These are phyloP conservation scores for Sarocladium oryzae DNA, from an alignment of 2,329 filamentous ascomycete species.

Conservation along the genomic window DNA sequence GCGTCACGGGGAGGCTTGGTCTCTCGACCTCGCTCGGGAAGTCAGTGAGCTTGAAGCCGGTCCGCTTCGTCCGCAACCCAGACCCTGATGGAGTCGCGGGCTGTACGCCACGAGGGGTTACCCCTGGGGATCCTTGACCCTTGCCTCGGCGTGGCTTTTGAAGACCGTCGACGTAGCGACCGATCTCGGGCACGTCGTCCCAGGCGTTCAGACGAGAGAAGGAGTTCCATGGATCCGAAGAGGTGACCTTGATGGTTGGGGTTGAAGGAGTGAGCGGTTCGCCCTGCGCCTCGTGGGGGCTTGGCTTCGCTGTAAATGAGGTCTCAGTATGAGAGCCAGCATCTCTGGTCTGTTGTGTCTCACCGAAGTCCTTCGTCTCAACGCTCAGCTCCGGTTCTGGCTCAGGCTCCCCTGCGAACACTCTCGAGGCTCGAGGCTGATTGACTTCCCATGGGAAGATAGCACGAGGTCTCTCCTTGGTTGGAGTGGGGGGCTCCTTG, in stretches of 20 bases:
- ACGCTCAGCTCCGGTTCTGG: constrained; percentile 15
- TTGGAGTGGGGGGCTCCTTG: constrained; percentile 48
- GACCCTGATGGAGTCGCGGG: constrained; percentile 21
- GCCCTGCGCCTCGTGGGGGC: constrained; percentile 24
- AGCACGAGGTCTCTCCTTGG: constrained; percentile 51
- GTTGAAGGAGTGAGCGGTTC: constrained; percentile 42
- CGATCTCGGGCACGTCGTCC: constrained; percentile 87
- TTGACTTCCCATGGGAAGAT: constrained; percentile 90
- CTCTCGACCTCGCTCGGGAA: constrained; percentile 79
- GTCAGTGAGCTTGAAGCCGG: constrained; percentile 67
- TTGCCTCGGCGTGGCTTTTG: constrained; percentile 48
- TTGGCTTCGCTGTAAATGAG: constrained; percentile 27
- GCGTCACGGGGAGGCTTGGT: constrained; percentile 85
- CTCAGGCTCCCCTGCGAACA: constrained; percentile 39
- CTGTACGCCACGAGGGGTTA: constrained; percentile 10
- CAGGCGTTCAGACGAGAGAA: constrained; percentile 82
- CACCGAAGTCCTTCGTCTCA: constrained; percentile 5
- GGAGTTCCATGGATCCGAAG: constrained; percentile 61
- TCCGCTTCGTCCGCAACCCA: constrained; percentile 15
- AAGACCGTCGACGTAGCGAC: constrained; percentile 74
- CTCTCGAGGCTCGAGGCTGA: constrained; percentile 54
- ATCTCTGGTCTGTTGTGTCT: not conserved
- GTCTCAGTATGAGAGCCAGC: constrained; percentile 24
- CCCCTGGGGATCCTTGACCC: constrained; percentile 19
- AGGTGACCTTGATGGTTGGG: constrained; percentile 37